Percentiles rank a stretch among this genome's conserved stretches.
Conservation (phyloP, 1,284 basidiomycete genomes). For the Cystobasidium sp. region DNA sequence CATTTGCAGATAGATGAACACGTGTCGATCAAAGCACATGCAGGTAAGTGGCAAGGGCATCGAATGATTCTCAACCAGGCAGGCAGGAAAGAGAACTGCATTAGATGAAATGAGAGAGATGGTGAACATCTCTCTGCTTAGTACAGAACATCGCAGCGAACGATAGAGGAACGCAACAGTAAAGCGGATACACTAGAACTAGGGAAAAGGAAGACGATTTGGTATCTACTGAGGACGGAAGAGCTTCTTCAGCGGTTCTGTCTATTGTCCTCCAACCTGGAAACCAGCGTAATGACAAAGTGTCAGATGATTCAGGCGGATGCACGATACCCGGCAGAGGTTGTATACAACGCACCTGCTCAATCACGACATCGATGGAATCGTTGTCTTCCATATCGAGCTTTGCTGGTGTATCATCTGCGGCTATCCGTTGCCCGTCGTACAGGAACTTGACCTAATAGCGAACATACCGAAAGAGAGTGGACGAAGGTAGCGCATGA, state of each 20-base stretch:
- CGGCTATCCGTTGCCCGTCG: conserved; percentile 40
- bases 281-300: neutral
- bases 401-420: conserved; percentile 44
- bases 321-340: no score
- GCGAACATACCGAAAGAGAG: neutral
- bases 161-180: neutral
- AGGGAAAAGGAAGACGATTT: neutral
- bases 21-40: neutral
- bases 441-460: conserved; percentile 44
- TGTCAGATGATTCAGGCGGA: neutral
- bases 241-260: neutral
- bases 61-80: no score
- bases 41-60: no score
- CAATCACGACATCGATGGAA: conserved; percentile 46
- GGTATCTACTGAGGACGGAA: neutral
- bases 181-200: neutral
- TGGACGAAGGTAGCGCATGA: neutral
- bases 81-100: neutral
- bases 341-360: conserved; percentile 37
- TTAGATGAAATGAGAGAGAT: neutral
- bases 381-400: conserved; percentile 48
- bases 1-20: neutral
- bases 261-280: conserved; percentile 13
- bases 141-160: conserved; percentile 12
- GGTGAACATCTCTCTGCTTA: neutral